Conservation (phyloP, 306 rosid genomes). For the Fagus crenata region DNA sequence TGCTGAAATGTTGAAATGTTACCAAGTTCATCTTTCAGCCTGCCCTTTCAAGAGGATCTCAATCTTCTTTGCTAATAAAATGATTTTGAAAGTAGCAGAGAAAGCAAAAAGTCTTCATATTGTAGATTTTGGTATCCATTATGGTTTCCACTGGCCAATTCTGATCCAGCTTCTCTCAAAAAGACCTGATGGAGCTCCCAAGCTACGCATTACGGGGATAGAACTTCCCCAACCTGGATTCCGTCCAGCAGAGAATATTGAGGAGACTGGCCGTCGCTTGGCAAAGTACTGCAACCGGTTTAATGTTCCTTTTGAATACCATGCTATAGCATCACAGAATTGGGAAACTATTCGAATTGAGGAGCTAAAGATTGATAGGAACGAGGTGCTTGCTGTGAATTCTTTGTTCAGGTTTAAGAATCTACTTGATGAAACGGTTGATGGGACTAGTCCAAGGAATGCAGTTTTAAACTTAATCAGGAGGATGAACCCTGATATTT, state of each 20-base stretch:
- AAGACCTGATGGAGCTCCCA: constrained; percentile 47
- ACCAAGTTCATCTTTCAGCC: constrained; percentile 44
- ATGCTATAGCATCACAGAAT: constrained; percentile 26
- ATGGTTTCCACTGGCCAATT: constrained; percentile 84
- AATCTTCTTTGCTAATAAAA: constrained; percentile 33
- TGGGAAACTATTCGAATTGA: constrained; percentile 16
- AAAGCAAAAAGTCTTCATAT: constrained; percentile 54
- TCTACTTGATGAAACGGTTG: constrained; percentile 9
- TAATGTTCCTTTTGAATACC: constrained; percentile 68
- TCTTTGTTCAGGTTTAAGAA: not conserved
- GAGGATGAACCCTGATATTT: constrained; percentile 12
- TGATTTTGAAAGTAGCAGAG: constrained; percentile 41
- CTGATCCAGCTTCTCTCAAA: constrained; percentile 50
- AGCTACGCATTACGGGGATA: constrained; percentile 64
- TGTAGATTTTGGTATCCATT: constrained; percentile 68
- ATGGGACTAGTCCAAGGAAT: not conserved
- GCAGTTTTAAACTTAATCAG: constrained; percentile 7
- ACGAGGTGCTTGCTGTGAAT: constrained; percentile 10
- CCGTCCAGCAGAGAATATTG: constrained; percentile 67
- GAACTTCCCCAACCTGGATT: constrained; percentile 83
- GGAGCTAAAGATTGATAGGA: constrained; percentile 8
- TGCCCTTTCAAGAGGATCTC: constrained; percentile 64
- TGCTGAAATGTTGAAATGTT: constrained; percentile 55
- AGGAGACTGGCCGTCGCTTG: constrained; percentile 77
- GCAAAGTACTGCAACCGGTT: constrained; percentile 48